These are phyloP conservation scores for Podospora tetraspora DNA, from an alignment of 495 filamentous ascomycete genomes.

Conservation along the genomic window DNA sequence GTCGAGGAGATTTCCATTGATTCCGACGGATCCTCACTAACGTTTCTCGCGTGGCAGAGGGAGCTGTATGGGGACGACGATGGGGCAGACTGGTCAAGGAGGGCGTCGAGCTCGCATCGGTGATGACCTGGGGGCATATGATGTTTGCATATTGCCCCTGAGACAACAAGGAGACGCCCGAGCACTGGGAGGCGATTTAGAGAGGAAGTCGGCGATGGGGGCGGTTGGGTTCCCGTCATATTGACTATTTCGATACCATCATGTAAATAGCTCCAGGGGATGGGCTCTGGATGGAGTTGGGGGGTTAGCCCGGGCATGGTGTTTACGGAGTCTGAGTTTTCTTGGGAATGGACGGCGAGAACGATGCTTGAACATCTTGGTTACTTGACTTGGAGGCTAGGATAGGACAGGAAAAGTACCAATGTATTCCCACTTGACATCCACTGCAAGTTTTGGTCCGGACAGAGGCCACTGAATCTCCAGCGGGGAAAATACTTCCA, in stretches of 20 bases:
- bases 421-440: background rate
- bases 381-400: too few species aligned
- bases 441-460: background rate
- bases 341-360: background rate
- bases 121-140: background rate
- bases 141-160: background rate
- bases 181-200: background rate
- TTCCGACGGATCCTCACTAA: conserved; percentile 6
- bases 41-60: conserved; percentile 9
- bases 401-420: background rate
- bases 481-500: too few species aligned
- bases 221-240: background rate
- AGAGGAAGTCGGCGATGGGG: background rate
- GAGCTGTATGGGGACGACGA: conserved; percentile 26
- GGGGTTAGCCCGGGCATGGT: background rate
- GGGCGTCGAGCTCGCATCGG: background rate
- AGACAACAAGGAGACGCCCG: background rate
- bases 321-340: background rate
- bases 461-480: background rate
- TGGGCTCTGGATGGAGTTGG: background rate
- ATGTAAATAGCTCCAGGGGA: background rate
- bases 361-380: too few species aligned
- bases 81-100: background rate
- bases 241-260: background rate
- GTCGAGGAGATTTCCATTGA: background rate